Base-by-base conservation (phyloP, 768 basidiomycete genomes). In the Suillus americanus region DNA sequence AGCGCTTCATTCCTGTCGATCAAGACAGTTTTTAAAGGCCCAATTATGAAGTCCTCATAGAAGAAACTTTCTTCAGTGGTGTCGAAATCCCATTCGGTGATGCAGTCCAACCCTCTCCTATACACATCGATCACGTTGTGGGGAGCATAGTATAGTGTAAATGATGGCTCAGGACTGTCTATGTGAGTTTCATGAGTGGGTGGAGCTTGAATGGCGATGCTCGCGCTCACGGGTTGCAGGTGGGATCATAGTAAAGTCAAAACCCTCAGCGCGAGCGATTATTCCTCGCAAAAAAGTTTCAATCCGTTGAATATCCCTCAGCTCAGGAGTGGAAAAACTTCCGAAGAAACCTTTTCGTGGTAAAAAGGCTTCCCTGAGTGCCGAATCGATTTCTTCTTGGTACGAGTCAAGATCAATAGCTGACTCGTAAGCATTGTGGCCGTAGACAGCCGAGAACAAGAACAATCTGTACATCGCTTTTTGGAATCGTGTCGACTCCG, bases 401-500 rank as follows among this genome's bases (percentile, higher is more conserved):
- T 53, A 28, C 3, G 62, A 64, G 23, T 71, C 60, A 14, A 63
- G 45, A 30, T 59, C 61, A 16, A 57, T 37, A 23, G 66, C 65
- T 3, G 53, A 56, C 23, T 33, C 59, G 28, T 64, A 46, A 23
- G 56, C 43, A 35, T 55, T n/a, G 48, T 56, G 41, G 25, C 64
- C 68, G 16, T 65, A 65, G 37, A n/a, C 28, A 16, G 66, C 48
- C 12, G 68, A 46, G 54, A 69, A 71, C 9, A 75, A 53, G 70
- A 70, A 77, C 61, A 73, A 67, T 10, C 75, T 66, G 62, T 77
- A 78, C 62, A 75, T 45, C 8, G 73, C 78, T 25, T 73, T 60
- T 13, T 66, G 67, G 60, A 79, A 78, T 28, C 68, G 72, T 14
- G 67, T 16, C 18, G 78, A 76, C 67, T 83, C 81, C 8, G 38